These are phyloP conservation scores for Echium plantagineum DNA, from an alignment of 257 asterid genomes.

Conservation along the genomic window DNA sequence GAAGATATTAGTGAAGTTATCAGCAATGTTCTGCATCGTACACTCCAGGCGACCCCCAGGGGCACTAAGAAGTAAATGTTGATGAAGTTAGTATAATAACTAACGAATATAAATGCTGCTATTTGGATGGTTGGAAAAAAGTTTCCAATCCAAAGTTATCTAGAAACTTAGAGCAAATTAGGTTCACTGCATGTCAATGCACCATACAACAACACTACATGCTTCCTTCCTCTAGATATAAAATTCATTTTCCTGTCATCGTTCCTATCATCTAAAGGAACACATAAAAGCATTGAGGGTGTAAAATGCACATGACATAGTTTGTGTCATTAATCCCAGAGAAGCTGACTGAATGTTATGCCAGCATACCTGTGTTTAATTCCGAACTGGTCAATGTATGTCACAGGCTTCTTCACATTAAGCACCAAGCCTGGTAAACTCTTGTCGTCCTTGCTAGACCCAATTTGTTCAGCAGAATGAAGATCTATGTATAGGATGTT, in stretches of 20 bases:
- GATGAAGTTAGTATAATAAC: constrained; percentile 7
- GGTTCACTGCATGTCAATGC: not conserved
- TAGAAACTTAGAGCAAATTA: not conserved
- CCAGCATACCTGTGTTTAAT: constrained; percentile 56
- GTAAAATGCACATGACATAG: not conserved
- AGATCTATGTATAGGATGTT: constrained; percentile 89
- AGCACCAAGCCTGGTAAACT: constrained; percentile 96
- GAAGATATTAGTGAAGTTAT: constrained; percentile 49
- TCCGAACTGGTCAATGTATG: constrained; percentile 75
- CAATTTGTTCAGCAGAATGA: constrained; percentile 76
- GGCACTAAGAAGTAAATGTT: constrained; percentile 38
- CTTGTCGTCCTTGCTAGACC: constrained; percentile 50
- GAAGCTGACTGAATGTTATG: constrained; percentile 4
- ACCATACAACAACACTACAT: not conserved
- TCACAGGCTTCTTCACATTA: constrained; percentile 69
- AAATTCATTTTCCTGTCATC: not conserved
- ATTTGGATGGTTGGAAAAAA: not conserved
- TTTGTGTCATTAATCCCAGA: not conserved
- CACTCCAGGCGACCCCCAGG: constrained; percentile 96
- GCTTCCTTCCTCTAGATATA: not conserved
- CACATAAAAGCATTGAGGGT: not conserved
- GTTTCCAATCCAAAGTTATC: not conserved
- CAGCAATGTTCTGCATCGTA: constrained; percentile 98
- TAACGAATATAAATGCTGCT: not conserved
- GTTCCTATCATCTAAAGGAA: not conserved